Percentiles rank a stretch among this genome's conserved stretches.
phyloP scores from a whole-genome alignment of 257 asterid genomes.

The Salvia splendens region DNA sequence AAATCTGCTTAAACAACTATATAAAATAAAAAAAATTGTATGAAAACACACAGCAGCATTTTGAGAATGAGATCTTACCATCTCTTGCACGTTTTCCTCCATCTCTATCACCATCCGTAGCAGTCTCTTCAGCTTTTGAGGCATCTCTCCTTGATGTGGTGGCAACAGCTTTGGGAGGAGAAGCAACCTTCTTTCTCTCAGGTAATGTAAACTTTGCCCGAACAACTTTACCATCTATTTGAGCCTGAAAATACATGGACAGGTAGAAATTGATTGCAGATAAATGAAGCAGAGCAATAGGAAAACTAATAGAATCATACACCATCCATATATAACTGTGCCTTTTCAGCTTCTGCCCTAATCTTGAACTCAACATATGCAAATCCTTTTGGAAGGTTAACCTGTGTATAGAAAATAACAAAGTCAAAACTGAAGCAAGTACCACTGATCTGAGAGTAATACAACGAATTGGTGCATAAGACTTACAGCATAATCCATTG shows the following conservation, averaged over 20 bases:
- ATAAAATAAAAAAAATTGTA: neutral
- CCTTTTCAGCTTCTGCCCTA: slow-evolving; percentile 96
- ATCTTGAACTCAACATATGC: slow-evolving; percentile 89
- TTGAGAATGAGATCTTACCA: slow-evolving; percentile 41
- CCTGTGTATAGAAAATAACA: slow-evolving; percentile 48
- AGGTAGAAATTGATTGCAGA: slow-evolving; percentile 14
- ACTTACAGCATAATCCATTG: slow-evolving; percentile 79
- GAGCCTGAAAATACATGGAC: slow-evolving; percentile 62
- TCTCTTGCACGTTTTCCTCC: slow-evolving; percentile 73
- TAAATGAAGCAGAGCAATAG: neutral
- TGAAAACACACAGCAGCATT: slow-evolving; percentile 2
- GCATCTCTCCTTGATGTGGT: slow-evolving; percentile 68
- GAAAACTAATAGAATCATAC: slow-evolving; percentile 51
- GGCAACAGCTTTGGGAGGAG: slow-evolving; percentile 70
- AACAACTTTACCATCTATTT: slow-evolving; percentile 93
- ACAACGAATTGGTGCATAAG: slow-evolving; percentile 3
- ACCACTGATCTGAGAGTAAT: neutral
- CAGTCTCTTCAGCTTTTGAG: slow-evolving; percentile 60
- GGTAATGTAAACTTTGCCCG: slow-evolving; percentile 87
- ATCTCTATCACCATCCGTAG: slow-evolving; percentile 57
- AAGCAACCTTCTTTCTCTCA: slow-evolving; percentile 73
- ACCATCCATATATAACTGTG: slow-evolving; percentile 81
- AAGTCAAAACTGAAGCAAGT: neutral
- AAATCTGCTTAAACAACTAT: slow-evolving; percentile 20
- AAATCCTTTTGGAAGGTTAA: slow-evolving; percentile 90